These are phyloP conservation scores for Endoconidiophora laricicola DNA, from an alignment of 2,329 filamentous ascomycete genomes.

Conservation along the genomic window DNA sequence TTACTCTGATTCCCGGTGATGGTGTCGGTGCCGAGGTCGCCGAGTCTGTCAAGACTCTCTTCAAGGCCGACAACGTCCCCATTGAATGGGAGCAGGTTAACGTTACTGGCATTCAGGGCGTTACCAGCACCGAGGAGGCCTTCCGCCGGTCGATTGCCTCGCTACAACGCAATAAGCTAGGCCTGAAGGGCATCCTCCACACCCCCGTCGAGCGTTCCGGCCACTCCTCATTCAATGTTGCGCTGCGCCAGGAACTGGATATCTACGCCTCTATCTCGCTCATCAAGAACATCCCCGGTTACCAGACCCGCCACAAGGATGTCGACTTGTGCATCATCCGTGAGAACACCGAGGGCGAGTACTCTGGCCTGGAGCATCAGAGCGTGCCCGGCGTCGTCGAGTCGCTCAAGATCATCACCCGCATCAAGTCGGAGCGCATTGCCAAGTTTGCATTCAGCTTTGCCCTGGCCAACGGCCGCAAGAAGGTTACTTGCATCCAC, in stretches of 20 bases:
- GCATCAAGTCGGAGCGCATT: constrained; percentile 97
- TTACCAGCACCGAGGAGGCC: constrained; percentile 69
- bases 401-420: constrained; percentile 99
- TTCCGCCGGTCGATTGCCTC: constrained; percentile 93
- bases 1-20: constrained; percentile 95
- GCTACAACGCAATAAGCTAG: constrained; percentile 95
- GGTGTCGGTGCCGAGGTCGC: constrained; percentile 97
- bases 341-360: constrained; percentile 99
- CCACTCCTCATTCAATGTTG: constrained; percentile 99
- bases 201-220: constrained; percentile 92
- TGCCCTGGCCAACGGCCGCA: constrained; percentile 93
- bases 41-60: constrained; percentile 96
- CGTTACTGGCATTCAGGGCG: constrained; percentile 74
- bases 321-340: constrained; percentile 99
- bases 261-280: constrained; percentile 97
- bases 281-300: constrained; percentile 99
- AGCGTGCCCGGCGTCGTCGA: constrained; percentile 92
- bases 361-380: constrained; percentile 97
- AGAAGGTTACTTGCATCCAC: constrained; percentile 99
- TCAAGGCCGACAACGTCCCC: constrained; percentile 98
- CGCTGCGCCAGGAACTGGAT: constrained; percentile 95
- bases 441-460: constrained; percentile 98
- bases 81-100: constrained; percentile 98
- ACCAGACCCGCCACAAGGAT: constrained; percentile 90
- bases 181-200: constrained; percentile 96